Evolutionary conservation across 177 flowering plant genomes (phyloP).

Genomic region (Vitis hybrid): DNA sequence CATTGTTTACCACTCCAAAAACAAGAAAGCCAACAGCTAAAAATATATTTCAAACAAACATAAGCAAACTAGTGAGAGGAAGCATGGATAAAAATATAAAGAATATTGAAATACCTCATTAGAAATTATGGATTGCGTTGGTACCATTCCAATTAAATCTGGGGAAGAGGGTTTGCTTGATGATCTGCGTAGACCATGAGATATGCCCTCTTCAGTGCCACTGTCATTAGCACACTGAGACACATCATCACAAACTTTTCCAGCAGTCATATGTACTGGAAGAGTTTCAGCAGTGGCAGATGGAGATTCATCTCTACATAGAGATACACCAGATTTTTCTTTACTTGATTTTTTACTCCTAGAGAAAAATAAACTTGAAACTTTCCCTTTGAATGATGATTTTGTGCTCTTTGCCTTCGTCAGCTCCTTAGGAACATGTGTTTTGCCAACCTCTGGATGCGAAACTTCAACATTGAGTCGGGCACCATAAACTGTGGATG

Average conservation of each 20-base stretch:
- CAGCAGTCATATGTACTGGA: constrained; percentile 14
- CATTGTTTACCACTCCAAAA: not conserved
- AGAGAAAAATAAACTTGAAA: constrained; percentile 81
- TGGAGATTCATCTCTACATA: constrained; percentile 29
- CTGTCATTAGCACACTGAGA: constrained; percentile 20
- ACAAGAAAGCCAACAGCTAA: not conserved
- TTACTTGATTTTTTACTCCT: constrained; percentile 65
- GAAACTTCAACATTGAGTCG: constrained; percentile 47
- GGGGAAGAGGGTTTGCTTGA: constrained; percentile 18
- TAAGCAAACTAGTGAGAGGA: not conserved
- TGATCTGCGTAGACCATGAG: constrained; percentile 19
- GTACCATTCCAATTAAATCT: constrained; percentile 22
- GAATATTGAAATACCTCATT: constrained; percentile 42
- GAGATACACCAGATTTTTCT: constrained; percentile 37
- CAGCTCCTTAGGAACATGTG: constrained; percentile 34
- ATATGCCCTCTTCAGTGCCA: constrained; percentile 26
- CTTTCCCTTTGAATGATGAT: constrained; percentile 73
- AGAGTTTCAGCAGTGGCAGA: constrained; percentile 23
- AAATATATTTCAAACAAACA: not conserved
- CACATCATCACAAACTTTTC: constrained; percentile 17
- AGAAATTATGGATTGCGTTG: constrained; percentile 24
- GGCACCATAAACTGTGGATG: constrained; percentile 52
- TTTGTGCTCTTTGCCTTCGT: constrained; percentile 55
- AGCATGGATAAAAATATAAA: not conserved
- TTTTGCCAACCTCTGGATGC: constrained; percentile 34